phyloP scores from a whole-genome alignment of 129 eudicot species.

The Helianthus tuberosus region DNA sequence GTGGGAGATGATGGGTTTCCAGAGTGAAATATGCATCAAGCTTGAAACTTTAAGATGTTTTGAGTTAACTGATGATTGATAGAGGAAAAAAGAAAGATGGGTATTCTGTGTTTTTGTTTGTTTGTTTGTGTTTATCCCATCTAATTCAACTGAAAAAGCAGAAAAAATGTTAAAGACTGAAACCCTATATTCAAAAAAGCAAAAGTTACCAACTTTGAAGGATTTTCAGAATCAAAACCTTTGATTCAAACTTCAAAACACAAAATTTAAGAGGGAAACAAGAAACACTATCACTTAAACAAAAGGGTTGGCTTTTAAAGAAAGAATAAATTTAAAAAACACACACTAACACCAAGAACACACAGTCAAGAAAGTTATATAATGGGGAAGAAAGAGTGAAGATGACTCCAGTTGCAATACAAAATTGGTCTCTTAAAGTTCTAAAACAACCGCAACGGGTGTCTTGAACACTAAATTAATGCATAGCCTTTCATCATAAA shows the following conservation, averaged over 20 bases:
- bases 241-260: slow-evolving; percentile 49
- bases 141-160: slow-evolving; percentile 31
- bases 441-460: neutral
- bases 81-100: slow-evolving; percentile 13
- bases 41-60: neutral
- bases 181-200: slow-evolving; percentile 44
- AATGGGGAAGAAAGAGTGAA: slow-evolving; percentile 17
- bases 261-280: slow-evolving; percentile 42
- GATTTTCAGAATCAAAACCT: slow-evolving; percentile 48
- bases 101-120: slow-evolving; percentile 16
- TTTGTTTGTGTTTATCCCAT: slow-evolving; percentile 27
- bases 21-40: slow-evolving; percentile 77
- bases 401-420: neutral
- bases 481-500: slow-evolving; percentile 31
- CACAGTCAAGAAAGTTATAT: slow-evolving; percentile 29
- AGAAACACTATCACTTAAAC: slow-evolving; percentile 12
- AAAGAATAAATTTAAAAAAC: slow-evolving; percentile 32
- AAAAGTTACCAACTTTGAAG: slow-evolving; percentile 44
- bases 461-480: slow-evolving; percentile 27
- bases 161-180: slow-evolving; percentile 34
- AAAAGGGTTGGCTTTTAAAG: slow-evolving; percentile 21
- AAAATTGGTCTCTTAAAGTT: slow-evolving; percentile 3
- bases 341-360: slow-evolving; percentile 40
- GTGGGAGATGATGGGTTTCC: slow-evolving; percentile 66
- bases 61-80: slow-evolving; percentile 1